Evolutionary conservation across 2,329 filamentous ascomycete genomes (phyloP), one percentile per base, ranked within the genome.

Genomic region (Nothophoma quercina): DNA sequence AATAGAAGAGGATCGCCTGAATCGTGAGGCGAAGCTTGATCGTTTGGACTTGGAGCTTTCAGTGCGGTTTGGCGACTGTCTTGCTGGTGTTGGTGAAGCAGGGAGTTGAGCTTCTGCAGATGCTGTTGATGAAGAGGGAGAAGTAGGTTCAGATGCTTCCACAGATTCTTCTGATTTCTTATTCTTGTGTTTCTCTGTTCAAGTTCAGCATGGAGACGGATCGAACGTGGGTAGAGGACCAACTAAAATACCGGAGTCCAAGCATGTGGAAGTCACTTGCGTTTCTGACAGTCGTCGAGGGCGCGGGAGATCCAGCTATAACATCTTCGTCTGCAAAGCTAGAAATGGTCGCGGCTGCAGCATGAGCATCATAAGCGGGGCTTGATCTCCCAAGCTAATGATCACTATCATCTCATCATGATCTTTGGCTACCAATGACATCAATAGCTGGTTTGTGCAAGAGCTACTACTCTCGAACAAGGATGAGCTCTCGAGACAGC

Each of bases 171-270:
- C 52, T 16, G 47, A 40, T n/a, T 48, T 53, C 43, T 39, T 59
- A 32, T 64, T 57, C 30, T 56, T 60, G 26, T 59, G 56, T 41
- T 57, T 64, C 49, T 49, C 63, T 62, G 13, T n/a, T n/a, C 22
- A 40, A 12, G 7, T 5, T 62, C 25, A 62, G 49, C 18, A 32
- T 34, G 25, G 10, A 15, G 13, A 15, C 10, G n/a, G n/a, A n/a
- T n/a, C n/a, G n/a, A n/a, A n/a, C n/a, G n/a, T n/a, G n/a, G n/a
- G n/a, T n/a, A n/a, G 30, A 16, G 9, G 23, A 53, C 61, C 29
- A 7, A 64, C 63, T 58, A 33, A 65, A 57, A 36, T 52, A 61
- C 36, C 49, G 52, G 38, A 65, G 53, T 33, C 60, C 56, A 54
- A 63, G 57, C 61, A 65, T 65, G 39, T 63, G 60, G 61, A 53